Conservation (phyloP, 2,329 filamentous ascomycete species). For the Torrubiellomyces zombiae region DNA sequence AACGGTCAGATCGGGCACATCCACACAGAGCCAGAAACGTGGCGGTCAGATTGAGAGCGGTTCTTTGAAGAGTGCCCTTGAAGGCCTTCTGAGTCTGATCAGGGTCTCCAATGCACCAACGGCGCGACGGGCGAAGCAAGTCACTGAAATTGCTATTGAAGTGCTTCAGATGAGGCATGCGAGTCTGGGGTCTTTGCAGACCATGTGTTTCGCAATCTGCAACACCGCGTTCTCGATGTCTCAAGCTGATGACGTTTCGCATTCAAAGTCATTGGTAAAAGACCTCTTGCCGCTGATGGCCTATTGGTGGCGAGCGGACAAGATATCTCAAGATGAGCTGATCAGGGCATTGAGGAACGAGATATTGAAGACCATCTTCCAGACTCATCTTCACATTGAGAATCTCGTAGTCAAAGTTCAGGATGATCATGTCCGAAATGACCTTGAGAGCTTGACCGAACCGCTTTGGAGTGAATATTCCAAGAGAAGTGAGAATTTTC, state of each 20-base stretch:
- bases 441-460: constrained; percentile 51
- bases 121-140: constrained; percentile 32
- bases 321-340: constrained; percentile 40
- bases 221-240: constrained; percentile 52
- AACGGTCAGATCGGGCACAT: constrained; percentile 12
- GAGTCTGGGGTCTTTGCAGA: constrained; percentile 47
- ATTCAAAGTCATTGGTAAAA: constrained; percentile 42
- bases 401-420: constrained; percentile 29
- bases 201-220: constrained; percentile 57
- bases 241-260: constrained; percentile 48
- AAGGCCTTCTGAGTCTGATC: constrained; percentile 48
- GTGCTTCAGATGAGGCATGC: constrained; percentile 44
- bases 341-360: constrained; percentile 55
- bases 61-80: constrained; percentile 25
- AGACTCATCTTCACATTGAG: constrained; percentile 47
- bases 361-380: constrained; percentile 56
- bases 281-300: constrained; percentile 55
- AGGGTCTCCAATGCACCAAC: constrained; percentile 53
- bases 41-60: constrained; percentile 14
- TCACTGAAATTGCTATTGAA: constrained; percentile 39
- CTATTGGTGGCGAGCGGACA: constrained; percentile 62
- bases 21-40: constrained; percentile 15
- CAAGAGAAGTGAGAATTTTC: constrained; percentile 50
- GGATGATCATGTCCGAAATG: constrained; percentile 20
- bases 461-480: constrained; percentile 65